A percentile compares a stretch with the other conserved stretches of the same genome.
Evolutionary conservation across 1,139 yeast species (phyloP).

Genomic region (Geotrichum citri-aurantii): DNA sequence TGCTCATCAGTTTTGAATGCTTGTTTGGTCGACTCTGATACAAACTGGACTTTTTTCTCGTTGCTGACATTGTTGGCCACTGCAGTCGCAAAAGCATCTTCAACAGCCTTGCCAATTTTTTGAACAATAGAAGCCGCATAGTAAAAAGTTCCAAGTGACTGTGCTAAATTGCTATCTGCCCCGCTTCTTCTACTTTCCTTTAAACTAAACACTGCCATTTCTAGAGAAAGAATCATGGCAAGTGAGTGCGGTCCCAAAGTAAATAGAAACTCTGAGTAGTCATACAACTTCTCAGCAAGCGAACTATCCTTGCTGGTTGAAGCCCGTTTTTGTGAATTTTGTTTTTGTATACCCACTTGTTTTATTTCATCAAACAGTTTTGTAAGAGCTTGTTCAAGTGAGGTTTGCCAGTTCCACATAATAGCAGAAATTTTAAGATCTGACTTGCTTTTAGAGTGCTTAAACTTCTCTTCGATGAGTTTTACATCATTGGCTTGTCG

Average conservation of each 20-base stretch:
- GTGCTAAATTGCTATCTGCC: background rate
- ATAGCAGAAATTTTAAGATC: slow-evolving; percentile 7
- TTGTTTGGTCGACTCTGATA: background rate
- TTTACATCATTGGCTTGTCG: slow-evolving; percentile 1
- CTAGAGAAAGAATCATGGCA: slow-evolving; percentile 15
- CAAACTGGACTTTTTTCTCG: background rate
- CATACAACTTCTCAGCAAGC: slow-evolving; percentile 7
- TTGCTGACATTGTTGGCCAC: slow-evolving; percentile 2
- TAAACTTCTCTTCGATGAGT: slow-evolving; percentile 2
- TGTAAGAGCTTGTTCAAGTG: slow-evolving; percentile 5
- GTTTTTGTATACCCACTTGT: background rate
- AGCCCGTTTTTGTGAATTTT: background rate
- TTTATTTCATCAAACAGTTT: slow-evolving; percentile 12
- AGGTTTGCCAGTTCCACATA: slow-evolving; percentile 13
- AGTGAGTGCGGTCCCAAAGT: slow-evolving; percentile 39
- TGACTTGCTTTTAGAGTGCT: slow-evolving; percentile 5
- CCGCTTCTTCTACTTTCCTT: slow-evolving; percentile 2
- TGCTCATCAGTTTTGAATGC: slow-evolving; percentile 2
- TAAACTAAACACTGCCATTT: slow-evolving; percentile 14
- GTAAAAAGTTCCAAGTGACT: background rate
- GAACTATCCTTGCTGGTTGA: background rate
- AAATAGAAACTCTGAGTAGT: slow-evolving; percentile 5
- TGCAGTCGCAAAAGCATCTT: slow-evolving; percentile 14
- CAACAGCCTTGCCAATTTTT: slow-evolving; percentile 13
- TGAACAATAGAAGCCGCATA: slow-evolving; percentile 6